These are phyloP conservation scores for Lepraria neglecta DNA, from an alignment of 495 filamentous ascomycete genomes.

Conservation along the genomic window DNA sequence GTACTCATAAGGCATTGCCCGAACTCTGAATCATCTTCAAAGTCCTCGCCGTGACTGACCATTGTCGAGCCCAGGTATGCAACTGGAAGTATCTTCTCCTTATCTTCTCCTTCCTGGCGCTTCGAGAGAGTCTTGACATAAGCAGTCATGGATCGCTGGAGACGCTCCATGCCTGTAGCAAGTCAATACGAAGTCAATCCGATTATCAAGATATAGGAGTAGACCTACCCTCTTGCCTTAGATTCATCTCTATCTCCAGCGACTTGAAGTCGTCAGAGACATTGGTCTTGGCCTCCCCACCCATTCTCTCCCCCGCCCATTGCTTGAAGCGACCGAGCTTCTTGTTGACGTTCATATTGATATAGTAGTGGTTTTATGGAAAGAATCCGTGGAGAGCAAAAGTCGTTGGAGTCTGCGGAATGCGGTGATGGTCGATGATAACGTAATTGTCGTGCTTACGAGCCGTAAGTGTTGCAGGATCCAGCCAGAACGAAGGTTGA, in stretches of 20 bases:
- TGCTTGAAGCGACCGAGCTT: constrained; percentile 96
- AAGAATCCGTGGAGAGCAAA: neutral
- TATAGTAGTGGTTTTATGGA: neutral
- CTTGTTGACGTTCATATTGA: constrained; percentile 78
- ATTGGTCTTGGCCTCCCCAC: constrained; percentile 80
- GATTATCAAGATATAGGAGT: neutral
- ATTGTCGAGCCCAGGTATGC: constrained; percentile 80
- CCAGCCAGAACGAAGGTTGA: constrained; percentile 5
- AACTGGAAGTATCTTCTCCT: constrained; percentile 77
- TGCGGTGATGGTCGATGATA: neutral
- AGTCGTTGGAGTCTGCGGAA: constrained; percentile 4
- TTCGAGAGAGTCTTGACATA: constrained; percentile 92
- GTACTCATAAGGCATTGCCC: constrained; percentile 78
- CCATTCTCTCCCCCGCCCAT: constrained; percentile 98
- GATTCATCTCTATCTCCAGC: constrained; percentile 85
- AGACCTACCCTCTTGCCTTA: constrained; percentile 77
- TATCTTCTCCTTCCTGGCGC: constrained; percentile 74
- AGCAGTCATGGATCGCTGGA: constrained; percentile 79
- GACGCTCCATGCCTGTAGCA: constrained; percentile 73
- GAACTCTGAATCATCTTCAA: constrained; percentile 85
- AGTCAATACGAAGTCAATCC: constrained; percentile 13
- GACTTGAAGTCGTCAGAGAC: constrained; percentile 90
- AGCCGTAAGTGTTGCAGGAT: constrained; percentile 1
- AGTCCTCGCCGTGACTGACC: constrained; percentile 89
- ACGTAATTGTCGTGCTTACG: neutral